These are phyloP conservation scores for Backusella macrospora DNA, from an alignment of 192 early-diverging fungal genomes.

Conservation along the genomic window DNA sequence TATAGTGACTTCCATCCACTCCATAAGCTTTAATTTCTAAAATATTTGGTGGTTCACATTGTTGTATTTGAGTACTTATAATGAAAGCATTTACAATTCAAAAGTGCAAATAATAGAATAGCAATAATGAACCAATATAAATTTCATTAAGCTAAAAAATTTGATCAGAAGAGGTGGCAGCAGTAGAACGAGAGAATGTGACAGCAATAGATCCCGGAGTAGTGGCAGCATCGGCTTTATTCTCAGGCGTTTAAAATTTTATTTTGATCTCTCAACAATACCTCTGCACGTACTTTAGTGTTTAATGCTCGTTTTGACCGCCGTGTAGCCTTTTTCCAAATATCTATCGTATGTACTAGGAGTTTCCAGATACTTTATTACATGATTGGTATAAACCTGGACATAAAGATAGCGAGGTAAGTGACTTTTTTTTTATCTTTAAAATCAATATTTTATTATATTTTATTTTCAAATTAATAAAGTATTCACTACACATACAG, in stretches of 20 bases:
- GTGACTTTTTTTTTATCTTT: too few relatives aligned
- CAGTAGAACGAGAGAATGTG: not conserved
- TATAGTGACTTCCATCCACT: not conserved
- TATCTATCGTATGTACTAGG: not conserved
- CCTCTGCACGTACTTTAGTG: not conserved
- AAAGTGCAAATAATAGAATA: too few relatives aligned
- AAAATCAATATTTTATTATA: too few relatives aligned
- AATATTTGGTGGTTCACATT: too few relatives aligned
- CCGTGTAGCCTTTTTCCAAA: not conserved
- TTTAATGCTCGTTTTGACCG: not conserved
- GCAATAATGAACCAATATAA: too few relatives aligned
- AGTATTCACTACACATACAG: too few relatives aligned
- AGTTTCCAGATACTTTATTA: not conserved
- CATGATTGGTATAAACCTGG: not conserved
- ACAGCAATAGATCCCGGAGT: not conserved
- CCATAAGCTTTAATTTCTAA: too few relatives aligned
- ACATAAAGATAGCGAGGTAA: too few relatives aligned
- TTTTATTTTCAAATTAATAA: too few relatives aligned
- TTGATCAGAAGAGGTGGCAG: slow-evolving; percentile 4
- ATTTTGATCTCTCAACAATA: not conserved
- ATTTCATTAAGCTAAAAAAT: too few relatives aligned
- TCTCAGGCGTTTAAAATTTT: too few relatives aligned
- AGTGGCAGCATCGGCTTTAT: not conserved
- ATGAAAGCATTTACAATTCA: too few relatives aligned
- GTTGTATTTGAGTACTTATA: not conserved